Evolutionary conservation across 2,329 filamentous ascomycete species (phyloP), one percentile per base, ranked within the genome.

Genomic region (Hypomyces perniciosus): DNA sequence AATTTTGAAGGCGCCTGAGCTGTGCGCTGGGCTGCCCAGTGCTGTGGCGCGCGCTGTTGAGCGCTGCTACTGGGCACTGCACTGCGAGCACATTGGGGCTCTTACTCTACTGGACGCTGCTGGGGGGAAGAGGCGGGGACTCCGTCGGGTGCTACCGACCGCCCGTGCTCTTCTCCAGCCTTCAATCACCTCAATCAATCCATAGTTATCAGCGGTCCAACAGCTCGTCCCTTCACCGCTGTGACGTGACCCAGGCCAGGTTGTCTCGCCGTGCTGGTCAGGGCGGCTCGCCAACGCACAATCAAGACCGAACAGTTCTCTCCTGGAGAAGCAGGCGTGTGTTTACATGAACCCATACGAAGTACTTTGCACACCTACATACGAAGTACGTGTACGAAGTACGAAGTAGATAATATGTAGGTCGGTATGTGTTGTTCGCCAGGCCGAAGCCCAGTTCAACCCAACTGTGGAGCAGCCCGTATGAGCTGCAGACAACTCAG

Each of bases 1-100:
- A 50, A 47, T 46, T 44, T 40, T 26, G 50, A 50, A 48, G 53
- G 50, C 44, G 50, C 50, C 50, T 52, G 44, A 48, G 50, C 44
- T 44, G 44, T 48, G 50, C 50, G 46, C 33, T 31, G 50, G 31
- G 50, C 40, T 33, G 46, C 37, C 40, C 26, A 34, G 42, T 31
- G 40, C 51, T 45, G 51, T 52, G 51, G 51, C 50, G 50, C 44
- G 50, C 50, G 44, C 46, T 28, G 20, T 35, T 31, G 46, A 13
- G 46, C 31, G 38, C 46, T 46, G 33, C 48, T 47, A 39, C 46
- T 52, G 46, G 46, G 46, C 37, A 46, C 50, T 51, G 41, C 37
- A 29, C 30, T 35, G 30, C 37, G 41, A 29, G 46, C 13, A 28
- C 37, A 43, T 34, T 39, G 33, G 50, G 50, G 43, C 39, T 13